Conservation (phyloP, 257 asterid genomes). For the Penstemon eatonii region DNA sequence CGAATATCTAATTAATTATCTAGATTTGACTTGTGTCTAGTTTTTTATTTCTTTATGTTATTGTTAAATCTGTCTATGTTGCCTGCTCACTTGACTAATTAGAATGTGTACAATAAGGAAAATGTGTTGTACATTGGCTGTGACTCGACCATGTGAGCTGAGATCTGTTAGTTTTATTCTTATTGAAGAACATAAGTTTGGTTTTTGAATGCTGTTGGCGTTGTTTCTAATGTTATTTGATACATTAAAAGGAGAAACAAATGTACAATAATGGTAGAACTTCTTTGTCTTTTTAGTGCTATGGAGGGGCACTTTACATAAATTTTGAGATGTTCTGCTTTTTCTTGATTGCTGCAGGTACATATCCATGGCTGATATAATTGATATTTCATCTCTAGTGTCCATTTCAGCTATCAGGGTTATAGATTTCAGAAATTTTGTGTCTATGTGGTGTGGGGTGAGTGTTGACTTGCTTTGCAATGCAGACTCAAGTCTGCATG, state of each 20-base stretch:
- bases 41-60: not conserved
- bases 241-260: not conserved
- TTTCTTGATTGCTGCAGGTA: conserved; percentile 55
- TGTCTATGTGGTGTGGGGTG: conserved; percentile 72
- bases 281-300: not conserved
- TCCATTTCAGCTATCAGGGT: conserved; percentile 57
- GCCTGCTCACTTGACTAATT: conserved; percentile 3
- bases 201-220: not conserved
- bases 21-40: conserved; percentile 2
- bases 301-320: not conserved
- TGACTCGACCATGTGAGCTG: conserved; percentile 4
- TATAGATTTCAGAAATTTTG: conserved; percentile 71
- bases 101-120: not conserved
- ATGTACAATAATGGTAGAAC: too few relatives aligned
- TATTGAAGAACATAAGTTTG: not conserved
- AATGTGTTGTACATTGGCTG: conserved; percentile 1
- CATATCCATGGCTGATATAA: conserved; percentile 72
- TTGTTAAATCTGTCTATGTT: too few relatives aligned
- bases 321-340: conserved; percentile 11
- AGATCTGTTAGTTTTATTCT: conserved; percentile 10
- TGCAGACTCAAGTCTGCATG: conserved; percentile 27
- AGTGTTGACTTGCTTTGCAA: conserved; percentile 46
- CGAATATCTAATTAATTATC: not conserved
- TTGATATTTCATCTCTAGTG: conserved; percentile 61
- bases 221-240: too few relatives aligned